A percentile compares a stretch with the other conserved stretches of the same genome.
phyloP scores from a whole-genome alignment of 2,329 filamentous ascomycete genomes.

The Nannizziopsis barbatae region DNA sequence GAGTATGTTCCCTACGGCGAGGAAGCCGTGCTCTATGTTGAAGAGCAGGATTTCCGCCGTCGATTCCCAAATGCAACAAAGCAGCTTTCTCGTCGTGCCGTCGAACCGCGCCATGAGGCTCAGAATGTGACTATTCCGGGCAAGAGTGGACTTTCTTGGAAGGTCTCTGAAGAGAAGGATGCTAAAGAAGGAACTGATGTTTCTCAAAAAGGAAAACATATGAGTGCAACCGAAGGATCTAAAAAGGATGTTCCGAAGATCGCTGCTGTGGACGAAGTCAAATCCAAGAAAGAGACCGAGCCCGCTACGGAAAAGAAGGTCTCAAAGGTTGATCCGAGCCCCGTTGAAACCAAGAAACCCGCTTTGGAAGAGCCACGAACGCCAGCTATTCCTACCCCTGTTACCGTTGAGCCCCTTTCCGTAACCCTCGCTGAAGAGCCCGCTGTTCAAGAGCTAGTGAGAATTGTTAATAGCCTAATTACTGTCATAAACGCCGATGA shows the following conservation, averaged over 20 bases:
- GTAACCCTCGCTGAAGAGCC: conserved; percentile 69
- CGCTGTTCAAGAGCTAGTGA: conserved; percentile 83
- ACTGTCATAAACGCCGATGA: conserved; percentile 82
- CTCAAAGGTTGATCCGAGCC: conserved; percentile 22
- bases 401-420: conserved; percentile 66
- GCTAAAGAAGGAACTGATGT: conserved; percentile 49
- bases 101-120: conserved; percentile 41
- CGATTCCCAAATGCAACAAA: conserved; percentile 55
- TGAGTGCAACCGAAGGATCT: conserved; percentile 29
- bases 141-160: conserved; percentile 75
- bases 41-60: conserved; percentile 86
- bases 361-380: conserved; percentile 28
- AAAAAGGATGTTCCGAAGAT: conserved; percentile 27
- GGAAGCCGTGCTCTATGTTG: conserved; percentile 86
- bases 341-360: conserved; percentile 26
- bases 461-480: conserved; percentile 93
- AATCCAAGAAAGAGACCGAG: conserved; percentile 22
- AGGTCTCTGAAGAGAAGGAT: conserved; percentile 49
- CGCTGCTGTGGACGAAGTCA: conserved; percentile 21
- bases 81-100: conserved; percentile 35
- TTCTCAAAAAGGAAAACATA: conserved; percentile 40
- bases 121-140: conserved; percentile 71
- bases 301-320: conserved; percentile 21
- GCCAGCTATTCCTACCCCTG: conserved; percentile 37
- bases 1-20: conserved; percentile 93